These are phyloP conservation scores for Candida pseudoglaebosa DNA, from an alignment of 805 yeast species.

Conservation along the genomic window DNA sequence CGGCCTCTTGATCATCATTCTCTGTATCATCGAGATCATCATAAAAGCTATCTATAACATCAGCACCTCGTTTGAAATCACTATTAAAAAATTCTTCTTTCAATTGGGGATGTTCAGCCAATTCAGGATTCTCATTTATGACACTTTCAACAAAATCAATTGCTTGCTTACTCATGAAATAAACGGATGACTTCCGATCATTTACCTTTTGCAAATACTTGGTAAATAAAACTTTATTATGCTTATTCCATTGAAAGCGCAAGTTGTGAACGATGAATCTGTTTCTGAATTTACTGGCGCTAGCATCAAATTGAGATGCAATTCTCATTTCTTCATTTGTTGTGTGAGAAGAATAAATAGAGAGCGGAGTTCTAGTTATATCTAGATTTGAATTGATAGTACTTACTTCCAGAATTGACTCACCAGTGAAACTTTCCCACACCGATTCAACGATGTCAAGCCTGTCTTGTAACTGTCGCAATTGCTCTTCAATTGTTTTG, in stretches of 20 bases:
- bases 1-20: constrained; percentile 38
- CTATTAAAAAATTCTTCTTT: constrained; percentile 16
- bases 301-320: constrained; percentile 17
- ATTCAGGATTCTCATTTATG: constrained; percentile 17
- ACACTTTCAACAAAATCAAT: constrained; percentile 45
- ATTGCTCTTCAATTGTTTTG: constrained; percentile 8
- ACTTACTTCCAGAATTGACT: constrained; percentile 4
- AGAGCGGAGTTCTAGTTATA: constrained; percentile 14
- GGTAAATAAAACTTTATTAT: constrained; percentile 58
- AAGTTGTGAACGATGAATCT: constrained; percentile 70
- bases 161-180: constrained; percentile 47
- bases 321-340: constrained; percentile 23
- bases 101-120: constrained; percentile 15
- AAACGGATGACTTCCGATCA: constrained; percentile 40
- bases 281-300: constrained; percentile 49
- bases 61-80: constrained; percentile 22
- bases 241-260: constrained; percentile 75
- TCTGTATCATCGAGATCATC: constrained; percentile 41
- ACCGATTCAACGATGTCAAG: constrained; percentile 22
- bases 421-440: constrained; percentile 18
- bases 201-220: constrained; percentile 48
- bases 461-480: constrained; percentile 15
- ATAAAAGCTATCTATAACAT: constrained; percentile 46
- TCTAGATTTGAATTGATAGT: background rate
- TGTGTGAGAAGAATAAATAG: constrained; percentile 28